A percentile compares a stretch with the other conserved stretches of the same genome.
Evolutionary conservation across 352 stramenopile species (phyloP).

Genomic region (Phytopythium litorale): DNA sequence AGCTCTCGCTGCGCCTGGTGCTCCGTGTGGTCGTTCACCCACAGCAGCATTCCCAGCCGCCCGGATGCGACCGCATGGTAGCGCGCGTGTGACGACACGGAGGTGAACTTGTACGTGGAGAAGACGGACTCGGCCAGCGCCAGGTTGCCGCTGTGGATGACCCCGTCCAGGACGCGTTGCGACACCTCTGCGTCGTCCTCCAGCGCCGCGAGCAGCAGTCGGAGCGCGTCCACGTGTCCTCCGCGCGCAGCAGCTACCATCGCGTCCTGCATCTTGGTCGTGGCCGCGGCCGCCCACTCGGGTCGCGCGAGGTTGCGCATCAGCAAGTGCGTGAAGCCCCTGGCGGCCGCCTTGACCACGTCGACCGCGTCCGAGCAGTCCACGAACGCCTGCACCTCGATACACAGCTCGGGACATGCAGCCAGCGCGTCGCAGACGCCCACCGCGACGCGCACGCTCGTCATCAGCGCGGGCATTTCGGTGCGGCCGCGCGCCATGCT

Average conservation of each 20-base stretch:
- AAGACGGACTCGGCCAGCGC: background rate
- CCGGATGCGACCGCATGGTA: background rate
- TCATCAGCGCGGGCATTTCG: slow-evolving; percentile 1
- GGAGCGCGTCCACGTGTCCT: slow-evolving; percentile 24
- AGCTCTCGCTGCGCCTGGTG: background rate
- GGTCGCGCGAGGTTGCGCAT: background rate
- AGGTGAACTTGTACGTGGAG: background rate
- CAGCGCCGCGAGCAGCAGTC: background rate
- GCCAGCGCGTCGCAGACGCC: background rate
- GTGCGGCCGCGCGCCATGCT: background rate
- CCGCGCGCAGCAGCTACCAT: slow-evolving; percentile 24
- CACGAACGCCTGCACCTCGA: background rate
- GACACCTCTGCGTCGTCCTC: background rate
- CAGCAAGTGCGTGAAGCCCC: slow-evolving; percentile 2
- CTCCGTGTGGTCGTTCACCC: background rate
- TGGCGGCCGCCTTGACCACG: background rate
- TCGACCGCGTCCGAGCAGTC: background rate
- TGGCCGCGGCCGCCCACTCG: background rate
- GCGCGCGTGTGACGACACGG: background rate
- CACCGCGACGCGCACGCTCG: background rate
- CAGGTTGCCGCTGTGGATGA: background rate
- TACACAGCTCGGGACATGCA: background rate
- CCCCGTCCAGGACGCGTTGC: background rate
- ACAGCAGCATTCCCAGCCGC: background rate
- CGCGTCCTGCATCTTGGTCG: background rate